A percentile compares a stretch with the other conserved stretches of the same genome.
These are phyloP conservation scores for Priceomyces fermenticarens DNA, from an alignment of 805 yeast species.

Conservation along the genomic window DNA sequence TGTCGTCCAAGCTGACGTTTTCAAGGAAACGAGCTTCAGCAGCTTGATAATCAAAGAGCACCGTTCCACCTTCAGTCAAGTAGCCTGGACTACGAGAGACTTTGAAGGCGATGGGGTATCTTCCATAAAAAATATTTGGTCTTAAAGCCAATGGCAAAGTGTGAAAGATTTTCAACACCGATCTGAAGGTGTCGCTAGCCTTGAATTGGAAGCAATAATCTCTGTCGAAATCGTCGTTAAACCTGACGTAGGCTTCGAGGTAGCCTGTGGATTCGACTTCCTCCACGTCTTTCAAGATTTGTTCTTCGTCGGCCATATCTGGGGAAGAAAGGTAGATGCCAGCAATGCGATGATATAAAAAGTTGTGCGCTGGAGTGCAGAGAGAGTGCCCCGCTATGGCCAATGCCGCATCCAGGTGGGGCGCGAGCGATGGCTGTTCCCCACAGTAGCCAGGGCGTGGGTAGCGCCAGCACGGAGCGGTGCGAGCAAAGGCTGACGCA, in stretches of 20 bases:
- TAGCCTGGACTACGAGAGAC: conserved; percentile 71
- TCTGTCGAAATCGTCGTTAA: conserved; percentile 80
- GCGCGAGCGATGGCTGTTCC: too few species aligned
- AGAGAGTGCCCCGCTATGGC: conserved; percentile 1
- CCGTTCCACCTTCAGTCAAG: conserved; percentile 77
- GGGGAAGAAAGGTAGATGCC: background rate
- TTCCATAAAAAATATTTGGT: conserved; percentile 72
- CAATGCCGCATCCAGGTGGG: too few species aligned
- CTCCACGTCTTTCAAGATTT: conserved; percentile 19
- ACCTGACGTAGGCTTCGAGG: conserved; percentile 65
- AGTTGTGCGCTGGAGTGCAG: background rate
- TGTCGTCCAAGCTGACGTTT: conserved; percentile 43
- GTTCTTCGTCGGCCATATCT: conserved; percentile 16
- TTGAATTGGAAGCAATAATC: conserved; percentile 87
- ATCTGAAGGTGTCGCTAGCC: conserved; percentile 54
- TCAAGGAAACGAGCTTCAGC: conserved; percentile 40
- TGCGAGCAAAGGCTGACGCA: too few species aligned
- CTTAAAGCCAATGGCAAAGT: conserved; percentile 71
- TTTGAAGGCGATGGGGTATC: conserved; percentile 61
- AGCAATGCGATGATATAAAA: background rate
- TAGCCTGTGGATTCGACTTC: conserved; percentile 25
- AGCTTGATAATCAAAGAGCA: conserved; percentile 66
- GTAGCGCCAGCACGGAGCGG: too few species aligned
- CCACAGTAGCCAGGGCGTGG: too few species aligned
- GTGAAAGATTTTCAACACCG: conserved; percentile 59